Evolutionary conservation across 805 yeast species (phyloP), one percentile per base, ranked within the genome.

Genomic region (Priceomyces medius): DNA sequence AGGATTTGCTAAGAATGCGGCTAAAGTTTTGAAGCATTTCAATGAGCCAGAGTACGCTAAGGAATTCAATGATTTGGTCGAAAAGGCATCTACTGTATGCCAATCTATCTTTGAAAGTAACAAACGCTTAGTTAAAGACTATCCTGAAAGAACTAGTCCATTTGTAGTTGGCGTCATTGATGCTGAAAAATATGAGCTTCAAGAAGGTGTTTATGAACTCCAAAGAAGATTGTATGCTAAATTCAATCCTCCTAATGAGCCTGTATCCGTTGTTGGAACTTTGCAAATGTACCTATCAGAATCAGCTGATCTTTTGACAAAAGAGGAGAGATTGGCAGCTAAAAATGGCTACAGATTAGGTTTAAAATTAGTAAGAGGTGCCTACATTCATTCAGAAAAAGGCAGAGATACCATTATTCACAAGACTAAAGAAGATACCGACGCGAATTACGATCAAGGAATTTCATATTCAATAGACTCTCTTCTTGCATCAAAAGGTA

Each of bases 331-430:
- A 49, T 68, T 81, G 42, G 97, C 97, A 13, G 51, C 65, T 43
- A 60, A 73, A 41, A 74, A 77, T 40, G 61, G 65, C 41, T 90
- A 90, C 64, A 77, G 85, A 57, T 66, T 89, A 43, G 97, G 96
- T 16, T 71, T 89, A 71, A 90, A 90, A 64, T 75, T 90, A 41
- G 98, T 90, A 13, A 80, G 98, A 64, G 98, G 98, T 49, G 98
- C 98, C 12, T 90, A 90, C 69, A 80, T 90, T 46, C 97, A 90
- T 60, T 80, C 95, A 4, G 98, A 90, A 68, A 77, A 85, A 26
- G 73, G 83, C 48, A 75, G 97, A 56, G 49, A 57, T 38, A 50
- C 63, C 4, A 83, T 87, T 14, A 88, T 90, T 46, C 91, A 83
- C 66, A 69, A 73, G 47, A 77, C 88, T 21, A 90, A 91, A 65